Conservation (phyloP, 192 early-diverging fungal species). For the Umbelopsis isabellina region DNA sequence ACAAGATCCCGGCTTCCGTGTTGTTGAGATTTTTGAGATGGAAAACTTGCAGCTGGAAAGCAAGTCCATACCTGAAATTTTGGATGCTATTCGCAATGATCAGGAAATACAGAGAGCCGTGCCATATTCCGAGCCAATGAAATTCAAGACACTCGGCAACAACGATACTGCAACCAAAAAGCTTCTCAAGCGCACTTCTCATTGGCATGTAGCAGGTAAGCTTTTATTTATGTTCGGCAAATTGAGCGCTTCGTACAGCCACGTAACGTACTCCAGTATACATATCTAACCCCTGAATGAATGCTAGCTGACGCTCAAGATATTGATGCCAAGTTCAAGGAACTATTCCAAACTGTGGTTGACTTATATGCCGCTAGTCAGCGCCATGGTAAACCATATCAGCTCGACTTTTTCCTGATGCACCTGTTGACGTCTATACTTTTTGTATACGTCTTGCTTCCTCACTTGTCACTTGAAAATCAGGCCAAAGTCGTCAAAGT, state of each 20-base stretch:
- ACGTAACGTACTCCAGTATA: too few species aligned
- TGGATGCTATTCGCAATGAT: conserved; percentile 2
- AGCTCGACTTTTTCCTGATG: not conserved
- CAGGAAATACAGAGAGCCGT: not conserved
- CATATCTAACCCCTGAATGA: too few species aligned
- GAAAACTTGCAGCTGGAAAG: not conserved
- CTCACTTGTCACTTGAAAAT: not conserved
- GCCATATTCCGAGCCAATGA: not conserved
- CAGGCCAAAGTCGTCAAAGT: not conserved
- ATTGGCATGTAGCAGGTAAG: conserved; percentile 11
- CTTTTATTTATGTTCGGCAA: not conserved
- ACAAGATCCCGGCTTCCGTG: not conserved
- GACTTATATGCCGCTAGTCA: not conserved
- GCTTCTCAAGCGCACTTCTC: not conserved
- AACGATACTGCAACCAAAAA: not conserved
- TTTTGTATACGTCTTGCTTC: not conserved
- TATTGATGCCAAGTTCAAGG: not conserved
- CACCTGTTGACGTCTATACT: conserved; percentile 1
- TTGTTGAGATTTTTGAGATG: not conserved
- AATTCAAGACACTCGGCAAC: not conserved
- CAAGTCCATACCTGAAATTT: not conserved
- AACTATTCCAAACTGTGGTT: not conserved
- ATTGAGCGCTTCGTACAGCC: not conserved
- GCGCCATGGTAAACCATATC: not conserved
- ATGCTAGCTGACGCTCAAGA: not conserved